Percentiles rank a stretch among this genome's conserved stretches.
Conservation (phyloP, 805 yeast genomes). For the Hanseniaspora clermontiae region DNA sequence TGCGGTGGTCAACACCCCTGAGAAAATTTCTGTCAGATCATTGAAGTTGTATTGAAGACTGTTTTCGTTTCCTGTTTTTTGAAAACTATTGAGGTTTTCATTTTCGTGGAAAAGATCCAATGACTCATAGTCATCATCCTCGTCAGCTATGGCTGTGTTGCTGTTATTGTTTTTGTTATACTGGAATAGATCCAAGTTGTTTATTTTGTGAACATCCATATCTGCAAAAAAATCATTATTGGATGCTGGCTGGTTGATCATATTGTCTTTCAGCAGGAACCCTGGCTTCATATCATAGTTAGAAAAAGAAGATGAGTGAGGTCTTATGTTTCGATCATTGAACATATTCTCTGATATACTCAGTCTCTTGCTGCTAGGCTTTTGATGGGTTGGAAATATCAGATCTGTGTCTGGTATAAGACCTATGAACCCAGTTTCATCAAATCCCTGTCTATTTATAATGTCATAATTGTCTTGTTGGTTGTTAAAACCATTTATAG, state of each 20-base stretch:
- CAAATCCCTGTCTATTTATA: background rate
- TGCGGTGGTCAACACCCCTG: background rate
- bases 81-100: background rate
- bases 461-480: background rate
- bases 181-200: background rate
- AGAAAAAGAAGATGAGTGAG: slow-evolving; percentile 12
- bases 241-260: background rate
- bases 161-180: background rate
- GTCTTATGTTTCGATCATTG: background rate
- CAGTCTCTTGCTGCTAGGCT: background rate
- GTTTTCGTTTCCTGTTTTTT: background rate
- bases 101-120: slow-evolving; percentile 7
- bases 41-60: slow-evolving; percentile 6
- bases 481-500: background rate
- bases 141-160: slow-evolving; percentile 4
- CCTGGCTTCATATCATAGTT: slow-evolving; percentile 10
- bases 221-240: background rate
- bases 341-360: background rate
- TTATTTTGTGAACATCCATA: background rate
- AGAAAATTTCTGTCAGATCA: background rate
- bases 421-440: slow-evolving; percentile 1
- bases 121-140: slow-evolving; percentile 10
- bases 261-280: background rate
- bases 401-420: background rate
- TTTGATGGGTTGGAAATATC: background rate